Evolutionary conservation across 768 basidiomycete genomes (phyloP), one percentile per base, ranked within the genome.

Genomic region (Auricularia auricula-judae): DNA sequence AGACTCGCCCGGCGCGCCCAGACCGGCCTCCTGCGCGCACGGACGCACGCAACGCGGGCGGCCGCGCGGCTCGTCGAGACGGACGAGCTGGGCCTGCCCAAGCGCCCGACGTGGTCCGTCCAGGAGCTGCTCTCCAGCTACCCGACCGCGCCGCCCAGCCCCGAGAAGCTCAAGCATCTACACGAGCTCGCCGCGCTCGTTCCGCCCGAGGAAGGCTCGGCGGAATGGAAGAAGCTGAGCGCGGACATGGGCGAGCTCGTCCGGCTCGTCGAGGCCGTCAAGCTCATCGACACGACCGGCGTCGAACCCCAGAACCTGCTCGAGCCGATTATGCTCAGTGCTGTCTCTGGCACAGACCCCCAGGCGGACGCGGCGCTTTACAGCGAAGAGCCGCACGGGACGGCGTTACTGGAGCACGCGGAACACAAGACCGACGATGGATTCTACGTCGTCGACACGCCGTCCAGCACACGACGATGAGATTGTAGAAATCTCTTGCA

Each of bases 241-340:
- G 66, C 68, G 51, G 85, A 89, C 66, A 74, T 93, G 66, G 86
- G 87, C 67, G 86, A 86, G 63, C 81, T 93, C 61, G 77, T 92
- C 64, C 82, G 80, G 66, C 78, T 93, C 10, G 91, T 93, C 14
- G 89, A 93, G 70, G 91, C 91, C 3, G 90, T 92, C 62, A 88
- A 83, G 72, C 72, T 88, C 33, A 84, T 87, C 54, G 74, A 81
- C 29, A 62, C 74, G 14, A 60, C 36, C 36, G 36, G 53, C 16
- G 56, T 64, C 34, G 62, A 63, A 33, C 42, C 36, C 7, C 60
- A 60, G 70, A 71, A n/a, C 61, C 42, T 59, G 78, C 70, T 78
- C 61, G 63, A 51, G 23, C 23, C 62, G 44, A 75, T 77, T 60
- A 68, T 70, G 39, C 66, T 79, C 51, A 66, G 67, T 36, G 67